Conservation (phyloP, 83 land plant genomes). For the Picea mariana region DNA sequence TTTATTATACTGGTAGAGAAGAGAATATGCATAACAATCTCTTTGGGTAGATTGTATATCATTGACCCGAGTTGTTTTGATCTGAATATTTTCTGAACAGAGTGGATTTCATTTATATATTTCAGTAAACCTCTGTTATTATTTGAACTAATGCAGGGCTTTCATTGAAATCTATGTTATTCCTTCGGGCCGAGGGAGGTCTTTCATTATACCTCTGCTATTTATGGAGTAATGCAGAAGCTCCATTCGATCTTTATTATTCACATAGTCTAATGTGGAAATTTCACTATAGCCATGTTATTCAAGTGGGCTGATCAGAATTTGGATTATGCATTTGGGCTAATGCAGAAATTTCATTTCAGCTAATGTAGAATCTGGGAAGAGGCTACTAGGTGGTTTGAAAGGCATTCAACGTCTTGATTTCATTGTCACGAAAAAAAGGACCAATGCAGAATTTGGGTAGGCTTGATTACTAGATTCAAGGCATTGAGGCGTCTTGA, state of each 20-base stretch:
- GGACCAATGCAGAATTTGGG: background rate
- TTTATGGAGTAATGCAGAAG: background rate
- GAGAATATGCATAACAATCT: background rate
- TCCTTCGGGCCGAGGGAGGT: background rate
- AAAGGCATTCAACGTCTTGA: background rate
- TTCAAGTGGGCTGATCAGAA: background rate
- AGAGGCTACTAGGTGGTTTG: background rate
- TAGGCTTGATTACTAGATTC: constrained; percentile 5
- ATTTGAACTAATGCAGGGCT: background rate
- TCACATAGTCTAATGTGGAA: background rate
- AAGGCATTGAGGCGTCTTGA: background rate
- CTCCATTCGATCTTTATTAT: background rate
- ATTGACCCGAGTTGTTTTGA: background rate
- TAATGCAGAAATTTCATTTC: constrained; percentile 4
- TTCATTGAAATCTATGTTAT: background rate
- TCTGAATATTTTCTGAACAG: background rate
- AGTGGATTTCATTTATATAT: background rate
- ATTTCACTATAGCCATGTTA: background rate
- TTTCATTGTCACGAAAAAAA: background rate
- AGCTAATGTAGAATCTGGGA: background rate
- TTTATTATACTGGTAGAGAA: background rate
- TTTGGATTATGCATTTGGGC: background rate
- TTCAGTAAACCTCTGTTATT: background rate
- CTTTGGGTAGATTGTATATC: background rate
- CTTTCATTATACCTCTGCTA: background rate